phyloP scores from a whole-genome alignment of 805 yeast species.

The Barnettozyma sucrosica region DNA sequence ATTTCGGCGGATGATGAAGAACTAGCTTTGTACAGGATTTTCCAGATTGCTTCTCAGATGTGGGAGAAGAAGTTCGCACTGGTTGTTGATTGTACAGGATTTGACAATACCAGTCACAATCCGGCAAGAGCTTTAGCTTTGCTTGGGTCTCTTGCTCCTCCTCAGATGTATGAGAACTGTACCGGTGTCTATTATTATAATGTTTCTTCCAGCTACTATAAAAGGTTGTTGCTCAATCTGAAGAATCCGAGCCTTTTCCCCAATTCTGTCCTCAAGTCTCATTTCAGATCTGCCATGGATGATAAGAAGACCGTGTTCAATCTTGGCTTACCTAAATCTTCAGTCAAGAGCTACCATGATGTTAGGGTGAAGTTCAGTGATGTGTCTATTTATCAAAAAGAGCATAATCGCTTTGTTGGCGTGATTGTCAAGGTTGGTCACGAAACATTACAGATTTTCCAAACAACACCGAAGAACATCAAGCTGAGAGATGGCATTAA shows the following conservation, averaged over 20 bases:
- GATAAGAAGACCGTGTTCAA: constrained; percentile 38
- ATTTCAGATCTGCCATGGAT: constrained; percentile 42
- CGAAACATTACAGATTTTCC: constrained; percentile 53
- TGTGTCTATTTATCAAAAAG: constrained; percentile 45
- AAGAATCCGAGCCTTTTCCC: constrained; percentile 18
- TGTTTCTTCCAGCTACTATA: constrained; percentile 27
- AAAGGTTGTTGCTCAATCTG: constrained; percentile 22
- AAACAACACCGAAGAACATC: constrained; percentile 37
- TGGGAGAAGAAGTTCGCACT: constrained; percentile 64
- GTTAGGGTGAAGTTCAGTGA: constrained; percentile 48
- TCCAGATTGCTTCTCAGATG: constrained; percentile 61
- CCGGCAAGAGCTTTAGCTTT: constrained; percentile 30
- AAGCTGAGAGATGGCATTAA: constrained; percentile 33
- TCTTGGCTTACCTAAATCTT: constrained; percentile 38
- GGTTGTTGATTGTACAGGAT: constrained; percentile 67
- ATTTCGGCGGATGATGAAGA: constrained; percentile 38
- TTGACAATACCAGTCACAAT: constrained; percentile 27
- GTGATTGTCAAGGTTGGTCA: constrained; percentile 66
- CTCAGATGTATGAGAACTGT: constrained; percentile 46
- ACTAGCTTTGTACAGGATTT: constrained; percentile 48
- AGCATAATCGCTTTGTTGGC: constrained; percentile 46
- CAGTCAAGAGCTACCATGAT: constrained; percentile 40
- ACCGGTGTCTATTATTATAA: constrained; percentile 44
- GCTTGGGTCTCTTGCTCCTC: constrained; percentile 44
- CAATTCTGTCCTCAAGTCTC: constrained; percentile 19